Evolutionary conservation across 331 rosid genomes (phyloP).

Genomic region (Acacia pycnantha): DNA sequence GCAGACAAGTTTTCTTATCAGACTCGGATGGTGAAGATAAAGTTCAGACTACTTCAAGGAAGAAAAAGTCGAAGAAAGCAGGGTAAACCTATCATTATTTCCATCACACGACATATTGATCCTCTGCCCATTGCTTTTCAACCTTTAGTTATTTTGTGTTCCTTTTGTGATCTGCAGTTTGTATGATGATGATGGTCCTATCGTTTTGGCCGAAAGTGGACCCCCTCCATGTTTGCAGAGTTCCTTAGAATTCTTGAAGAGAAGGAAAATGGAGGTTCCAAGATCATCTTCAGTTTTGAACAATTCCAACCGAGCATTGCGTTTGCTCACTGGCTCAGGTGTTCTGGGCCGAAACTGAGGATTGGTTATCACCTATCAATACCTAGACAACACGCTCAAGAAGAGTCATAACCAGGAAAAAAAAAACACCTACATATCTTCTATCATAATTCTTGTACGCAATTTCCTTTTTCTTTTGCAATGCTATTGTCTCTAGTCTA

Average conservation of each 20-base stretch:
- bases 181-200: not conserved
- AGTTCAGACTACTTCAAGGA: conserved; percentile 34
- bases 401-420: no score
- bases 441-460: not conserved
- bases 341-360: conserved; percentile 38
- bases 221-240: conserved; percentile 52
- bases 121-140: not conserved
- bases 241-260: conserved; percentile 65
- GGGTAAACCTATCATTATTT: conserved; percentile 39
- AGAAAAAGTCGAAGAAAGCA: conserved; percentile 41
- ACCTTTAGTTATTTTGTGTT: not conserved
- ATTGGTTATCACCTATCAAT: not conserved
- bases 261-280: conserved; percentile 50
- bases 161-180: conserved; percentile 40
- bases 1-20: conserved; percentile 54
- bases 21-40: conserved; percentile 50
- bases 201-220: conserved; percentile 34
- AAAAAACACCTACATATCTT: no score
- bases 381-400: not conserved
- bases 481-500: not conserved
- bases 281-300: conserved; percentile 61
- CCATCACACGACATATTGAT: not conserved
- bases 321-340: conserved; percentile 58
- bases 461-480: not conserved
- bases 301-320: conserved; percentile 66